A percentile compares a stretch with the other conserved stretches of the same genome.
Conservation (phyloP, 345 rosid genomes). For the Triadica sebifera region DNA sequence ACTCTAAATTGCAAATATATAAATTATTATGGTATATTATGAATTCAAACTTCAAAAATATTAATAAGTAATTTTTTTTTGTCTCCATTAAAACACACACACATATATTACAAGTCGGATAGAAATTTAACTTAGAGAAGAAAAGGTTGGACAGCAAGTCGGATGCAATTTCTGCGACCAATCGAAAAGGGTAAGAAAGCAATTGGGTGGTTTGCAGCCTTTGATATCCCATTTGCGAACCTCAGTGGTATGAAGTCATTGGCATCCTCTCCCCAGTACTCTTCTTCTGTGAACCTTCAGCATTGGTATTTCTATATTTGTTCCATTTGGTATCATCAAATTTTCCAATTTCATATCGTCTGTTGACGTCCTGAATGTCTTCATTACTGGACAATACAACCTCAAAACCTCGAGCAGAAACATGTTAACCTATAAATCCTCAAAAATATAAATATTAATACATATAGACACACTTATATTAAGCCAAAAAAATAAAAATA, state of each 20-base stretch:
- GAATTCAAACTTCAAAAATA: no score
- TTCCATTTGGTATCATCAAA: constrained; percentile 48
- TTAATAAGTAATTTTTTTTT: no score
- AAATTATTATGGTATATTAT: no score
- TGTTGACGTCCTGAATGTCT: constrained; percentile 34
- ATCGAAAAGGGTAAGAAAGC: constrained; percentile 43
- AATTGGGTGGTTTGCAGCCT: constrained; percentile 48
- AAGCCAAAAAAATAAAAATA: no score
- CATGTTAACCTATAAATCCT: constrained; percentile 49
- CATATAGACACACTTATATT: no score
- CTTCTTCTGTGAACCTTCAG: constrained; percentile 42
- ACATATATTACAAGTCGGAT: no score
- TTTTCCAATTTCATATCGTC: constrained; percentile 43
- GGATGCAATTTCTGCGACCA: constrained; percentile 67
- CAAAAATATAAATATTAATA: no score
- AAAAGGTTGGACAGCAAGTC: no score
- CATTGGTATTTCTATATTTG: constrained; percentile 22
- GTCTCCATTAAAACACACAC: no score
- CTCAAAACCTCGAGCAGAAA: constrained; percentile 59
- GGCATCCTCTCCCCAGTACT: constrained; percentile 62
- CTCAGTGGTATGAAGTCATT: constrained; percentile 54
- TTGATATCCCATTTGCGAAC: constrained; percentile 42
- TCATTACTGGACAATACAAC: constrained; percentile 49
- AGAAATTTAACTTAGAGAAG: no score
- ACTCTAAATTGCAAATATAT: no score